Base-by-base conservation (phyloP, 2,329 filamentous ascomycete species). In the Xylariaceae sp. region DNA sequence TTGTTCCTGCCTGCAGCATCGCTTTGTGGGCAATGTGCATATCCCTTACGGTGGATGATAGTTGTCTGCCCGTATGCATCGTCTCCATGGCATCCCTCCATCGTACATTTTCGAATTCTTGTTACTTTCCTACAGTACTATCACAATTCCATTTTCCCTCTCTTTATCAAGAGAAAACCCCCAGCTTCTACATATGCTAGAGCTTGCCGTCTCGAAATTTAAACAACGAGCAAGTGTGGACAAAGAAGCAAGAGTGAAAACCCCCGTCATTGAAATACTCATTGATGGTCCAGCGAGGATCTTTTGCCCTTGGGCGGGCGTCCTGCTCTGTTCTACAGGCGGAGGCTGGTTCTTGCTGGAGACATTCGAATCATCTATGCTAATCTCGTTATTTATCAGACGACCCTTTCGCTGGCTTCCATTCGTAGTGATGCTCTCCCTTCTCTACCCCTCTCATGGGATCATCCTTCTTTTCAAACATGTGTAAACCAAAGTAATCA, bases 401-500 rank as follows among this genome's bases (percentile, higher is more conserved):
- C 11, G 49, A 50, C n/a, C 53, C 56, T 28, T 51, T 56, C 21
- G 78, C 79, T 4, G 74, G 74, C 55, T 75, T 74, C 86, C 86
- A 89, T 70, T 89, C 86, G 66, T 82, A 87, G 66, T 87, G 85
- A 70, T 86, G 79, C 63, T 81, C 79, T 2, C 86, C 86, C 61
- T 82, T 85, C 60, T 73, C 74, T 2, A 83, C 78, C 56, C 77
- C 73, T 1, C 81, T 79, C 2, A 79, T 74, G 45, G 77, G 78
- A 43, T 87, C 82, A 2, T 78, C 78, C 62, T 81, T 81, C 60
- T 79, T 76, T 67, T 89, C 85, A 68, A 83, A 90, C 74, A 82
- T 83, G 70, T 90, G 87, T 33, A 81, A 79, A 0, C 88, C 87
- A 68, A 91, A 91, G 66, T 86, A 89, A 67, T 90, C 87, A 69